phyloP scores from a whole-genome alignment of 768 basidiomycete species.

The Albatrellus ellisii region DNA sequence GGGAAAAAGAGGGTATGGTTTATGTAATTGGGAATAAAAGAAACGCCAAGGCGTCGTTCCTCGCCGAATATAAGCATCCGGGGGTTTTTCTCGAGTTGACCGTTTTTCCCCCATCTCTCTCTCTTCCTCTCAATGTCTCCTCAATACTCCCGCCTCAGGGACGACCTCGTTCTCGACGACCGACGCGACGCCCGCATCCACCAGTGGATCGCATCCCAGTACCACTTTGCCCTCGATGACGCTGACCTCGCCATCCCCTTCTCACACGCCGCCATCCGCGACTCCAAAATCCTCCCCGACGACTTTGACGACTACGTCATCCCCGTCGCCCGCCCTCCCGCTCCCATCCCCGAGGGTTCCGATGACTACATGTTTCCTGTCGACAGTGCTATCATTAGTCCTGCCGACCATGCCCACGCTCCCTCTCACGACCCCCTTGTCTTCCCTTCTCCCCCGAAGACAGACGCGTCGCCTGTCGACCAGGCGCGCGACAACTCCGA shows the following conservation, averaged over 20 bases:
- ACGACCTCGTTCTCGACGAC: slow-evolving; percentile 7
- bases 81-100: too few relatives aligned
- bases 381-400: too few relatives aligned
- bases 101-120: too few relatives aligned
- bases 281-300: slow-evolving; percentile 12
- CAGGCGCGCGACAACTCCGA: slow-evolving; percentile 18
- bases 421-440: slow-evolving; percentile 24
- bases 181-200: slow-evolving; percentile 13
- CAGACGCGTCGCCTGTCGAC: slow-evolving; percentile 5
- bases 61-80: too few relatives aligned
- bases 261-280: slow-evolving; percentile 10
- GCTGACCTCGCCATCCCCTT: background rate
- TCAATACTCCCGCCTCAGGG: background rate
- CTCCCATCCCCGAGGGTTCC: too few relatives aligned
- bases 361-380: too few relatives aligned
- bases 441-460: slow-evolving; percentile 15
- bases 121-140: too few relatives aligned
- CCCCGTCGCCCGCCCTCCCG: background rate
- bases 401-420: slow-evolving; percentile 4
- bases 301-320: slow-evolving; percentile 7
- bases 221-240: slow-evolving; percentile 12
- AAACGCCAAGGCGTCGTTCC: too few relatives aligned
- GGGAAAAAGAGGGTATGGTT: too few relatives aligned
- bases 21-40: too few relatives aligned
- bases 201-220: slow-evolving; percentile 14